Evolutionary conservation across 768 basidiomycete genomes (phyloP).

Genomic region (Leccinum longicurvipes): DNA sequence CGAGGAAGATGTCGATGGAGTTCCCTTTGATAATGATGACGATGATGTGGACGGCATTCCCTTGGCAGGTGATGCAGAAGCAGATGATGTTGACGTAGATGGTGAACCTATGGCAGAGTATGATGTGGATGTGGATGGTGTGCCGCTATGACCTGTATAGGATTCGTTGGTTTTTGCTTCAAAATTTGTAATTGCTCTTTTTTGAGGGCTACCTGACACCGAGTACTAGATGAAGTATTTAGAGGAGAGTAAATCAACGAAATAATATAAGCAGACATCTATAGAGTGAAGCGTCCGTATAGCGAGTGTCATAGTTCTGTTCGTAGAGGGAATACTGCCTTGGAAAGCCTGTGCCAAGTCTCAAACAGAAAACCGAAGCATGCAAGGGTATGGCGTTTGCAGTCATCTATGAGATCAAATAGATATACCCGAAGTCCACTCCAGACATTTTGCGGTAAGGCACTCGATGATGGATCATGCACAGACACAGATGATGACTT

Average conservation of each 20-base stretch:
- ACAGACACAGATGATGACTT: not conserved
- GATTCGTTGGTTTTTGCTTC: not conserved
- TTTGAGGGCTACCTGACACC: not conserved
- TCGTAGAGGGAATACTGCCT: constrained; percentile 15
- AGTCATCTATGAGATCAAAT: constrained; percentile 15
- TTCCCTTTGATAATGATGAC: constrained; percentile 21
- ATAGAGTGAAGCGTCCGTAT: not conserved
- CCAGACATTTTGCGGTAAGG: constrained; percentile 5
- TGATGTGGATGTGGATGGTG: constrained; percentile 39
- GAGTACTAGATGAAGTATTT: not conserved
- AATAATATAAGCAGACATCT: not conserved
- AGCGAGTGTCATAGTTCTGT: constrained; percentile 26
- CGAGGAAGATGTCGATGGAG: constrained; percentile 24
- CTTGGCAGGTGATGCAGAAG: constrained; percentile 23
- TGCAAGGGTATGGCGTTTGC: constrained; percentile 19
- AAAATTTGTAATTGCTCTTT: not conserved
- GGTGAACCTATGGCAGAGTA: constrained; percentile 31
- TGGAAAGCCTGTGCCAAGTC: constrained; percentile 18
- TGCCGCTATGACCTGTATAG: constrained; percentile 29
- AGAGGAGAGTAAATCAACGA: not conserved
- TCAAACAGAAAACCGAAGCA: constrained; percentile 18
- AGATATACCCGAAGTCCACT: constrained; percentile 12
- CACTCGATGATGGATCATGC: not conserved
- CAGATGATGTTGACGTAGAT: constrained; percentile 20
- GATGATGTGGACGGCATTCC: constrained; percentile 39